Percentiles rank a stretch among this genome's conserved stretches.
phyloP scores from a whole-genome alignment of 1,284 basidiomycete genomes.

The Leccinum huronense region DNA sequence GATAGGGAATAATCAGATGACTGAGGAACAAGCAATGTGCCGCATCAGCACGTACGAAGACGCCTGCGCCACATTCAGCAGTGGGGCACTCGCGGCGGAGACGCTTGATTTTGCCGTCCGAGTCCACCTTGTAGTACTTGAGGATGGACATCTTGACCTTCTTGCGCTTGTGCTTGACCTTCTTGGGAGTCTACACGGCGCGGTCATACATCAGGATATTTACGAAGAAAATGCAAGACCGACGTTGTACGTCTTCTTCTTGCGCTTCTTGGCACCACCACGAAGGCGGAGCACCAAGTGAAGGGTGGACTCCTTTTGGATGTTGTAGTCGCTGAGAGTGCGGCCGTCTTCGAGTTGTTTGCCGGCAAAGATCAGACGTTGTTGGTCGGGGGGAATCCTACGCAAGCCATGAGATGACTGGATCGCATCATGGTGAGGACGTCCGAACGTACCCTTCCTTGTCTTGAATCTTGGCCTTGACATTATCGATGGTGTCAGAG shows the following conservation, averaged over 20 bases:
- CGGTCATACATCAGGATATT: slow-evolving; percentile 11
- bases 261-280: slow-evolving; percentile 99
- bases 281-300: slow-evolving; percentile 94
- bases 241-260: slow-evolving; percentile 99
- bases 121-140: slow-evolving; percentile 99
- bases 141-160: slow-evolving; percentile 99
- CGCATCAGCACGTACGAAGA: slow-evolving; percentile 69
- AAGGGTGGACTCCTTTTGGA: slow-evolving; percentile 95
- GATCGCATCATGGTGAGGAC: neutral
- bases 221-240: slow-evolving; percentile 25
- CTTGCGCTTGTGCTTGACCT: slow-evolving; percentile 99
- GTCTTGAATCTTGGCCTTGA: slow-evolving; percentile 95
- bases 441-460: slow-evolving; percentile 79
- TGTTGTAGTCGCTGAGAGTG: slow-evolving; percentile 90
- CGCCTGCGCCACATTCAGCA: slow-evolving; percentile 90
- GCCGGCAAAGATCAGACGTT: slow-evolving; percentile 97
- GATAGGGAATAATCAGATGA: neutral
- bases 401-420: slow-evolving; percentile 7
- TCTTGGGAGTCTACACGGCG: slow-evolving; percentile 86
- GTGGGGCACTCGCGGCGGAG: slow-evolving; percentile 94
- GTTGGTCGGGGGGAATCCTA: slow-evolving; percentile 93
- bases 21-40: neutral
- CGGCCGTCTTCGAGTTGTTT: slow-evolving; percentile 97
- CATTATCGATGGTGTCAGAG: slow-evolving; percentile 86
- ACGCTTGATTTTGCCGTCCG: slow-evolving; percentile 99